A percentile compares a stretch with the other conserved stretches of the same genome.
These are phyloP conservation scores for Corniculantispora saksenae DNA, from an alignment of 2,329 filamentous ascomycete genomes.

Conservation along the genomic window DNA sequence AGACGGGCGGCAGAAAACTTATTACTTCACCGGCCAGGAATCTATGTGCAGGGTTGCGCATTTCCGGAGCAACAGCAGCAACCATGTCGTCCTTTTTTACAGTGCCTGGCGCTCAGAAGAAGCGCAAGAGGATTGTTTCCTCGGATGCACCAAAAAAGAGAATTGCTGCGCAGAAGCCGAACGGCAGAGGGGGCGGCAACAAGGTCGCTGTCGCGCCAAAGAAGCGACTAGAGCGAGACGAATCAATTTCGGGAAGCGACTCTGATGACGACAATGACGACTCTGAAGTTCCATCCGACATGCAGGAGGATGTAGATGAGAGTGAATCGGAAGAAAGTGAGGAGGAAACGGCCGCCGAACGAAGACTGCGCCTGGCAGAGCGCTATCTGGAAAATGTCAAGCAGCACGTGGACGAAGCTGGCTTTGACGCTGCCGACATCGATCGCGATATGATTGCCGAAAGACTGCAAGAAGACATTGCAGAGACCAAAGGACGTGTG, in stretches of 20 bases:
- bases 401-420: constrained; percentile 75
- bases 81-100: constrained; percentile 97
- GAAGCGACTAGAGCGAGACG: constrained; percentile 56
- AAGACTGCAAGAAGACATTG: constrained; percentile 85
- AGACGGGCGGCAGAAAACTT: constrained; percentile 26
- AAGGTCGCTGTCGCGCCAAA: constrained; percentile 41
- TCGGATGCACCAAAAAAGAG: constrained; percentile 61
- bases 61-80: constrained; percentile 22
- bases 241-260: constrained; percentile 87
- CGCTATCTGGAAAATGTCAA: constrained; percentile 89
- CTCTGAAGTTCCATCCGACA: constrained; percentile 40
- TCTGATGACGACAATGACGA: constrained; percentile 69
- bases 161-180: constrained; percentile 48
- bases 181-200: constrained; percentile 28
- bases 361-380: constrained; percentile 83
- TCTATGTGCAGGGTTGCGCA: constrained; percentile 23
- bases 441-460: constrained; percentile 91
- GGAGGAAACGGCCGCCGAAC: constrained; percentile 85
- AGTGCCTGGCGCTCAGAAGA: constrained; percentile 80
- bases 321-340: constrained; percentile 60
- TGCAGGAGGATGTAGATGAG: constrained; percentile 45
- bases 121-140: constrained; percentile 73
- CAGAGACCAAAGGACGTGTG: constrained; percentile 86
- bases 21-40: constrained; percentile 31
- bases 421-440: constrained; percentile 92